Evolutionary conservation across 2,329 filamentous ascomycete genomes (phyloP), one percentile per base, ranked within the genome.

Genomic region (Ceratocystiopsis brevicomis): DNA sequence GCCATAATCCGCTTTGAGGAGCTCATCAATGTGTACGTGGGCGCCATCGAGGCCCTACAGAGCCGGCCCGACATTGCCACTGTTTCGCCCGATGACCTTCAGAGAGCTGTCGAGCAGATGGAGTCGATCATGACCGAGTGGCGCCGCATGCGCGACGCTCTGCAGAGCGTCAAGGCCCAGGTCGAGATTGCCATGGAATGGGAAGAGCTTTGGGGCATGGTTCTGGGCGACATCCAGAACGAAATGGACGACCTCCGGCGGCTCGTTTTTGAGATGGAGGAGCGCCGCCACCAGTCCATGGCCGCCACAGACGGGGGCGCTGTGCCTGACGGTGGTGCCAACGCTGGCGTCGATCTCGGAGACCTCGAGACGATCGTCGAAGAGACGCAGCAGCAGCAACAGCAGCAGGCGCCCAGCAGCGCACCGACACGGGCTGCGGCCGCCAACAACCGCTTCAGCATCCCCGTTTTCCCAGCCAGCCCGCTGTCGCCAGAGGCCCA

Each of bases 141-240:
- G 90, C 69, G 76, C 38, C 76, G 78, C 50, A 88, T 95, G 53
- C 81, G 85, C 53, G 68, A 66, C 37, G 79, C 81, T 1, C 64
- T 98, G 41, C 81, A 80, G 49, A 78, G 64, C 21, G 81, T 94
- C 44, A 93, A 93, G 57, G 73, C 73, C 40, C 88, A 96, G 56
- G 88, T 98, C 16, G 90, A 96, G 59, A 77, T 94, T 46, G 90
- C 90, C 39, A 93, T 96, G 86, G 90, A 98, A 56, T 98, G 88
- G 88, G 87, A 95, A 59, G 87, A 96, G 61, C 68, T 98, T 34
- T 96, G 90, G 88, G 85, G 85, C 53, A 84, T 73, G 49, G 88
- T 96, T 3, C 67, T 98, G 3, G 88, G 87, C 38, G 88, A 96
- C 57, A 94, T 96, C 48, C 83, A 87, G 42, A 76, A 79, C 48